Evolutionary conservation across 208 protist species (phyloP), one percentile per base, ranked within the genome.

Genomic region (Angomonas deanei): DNA sequence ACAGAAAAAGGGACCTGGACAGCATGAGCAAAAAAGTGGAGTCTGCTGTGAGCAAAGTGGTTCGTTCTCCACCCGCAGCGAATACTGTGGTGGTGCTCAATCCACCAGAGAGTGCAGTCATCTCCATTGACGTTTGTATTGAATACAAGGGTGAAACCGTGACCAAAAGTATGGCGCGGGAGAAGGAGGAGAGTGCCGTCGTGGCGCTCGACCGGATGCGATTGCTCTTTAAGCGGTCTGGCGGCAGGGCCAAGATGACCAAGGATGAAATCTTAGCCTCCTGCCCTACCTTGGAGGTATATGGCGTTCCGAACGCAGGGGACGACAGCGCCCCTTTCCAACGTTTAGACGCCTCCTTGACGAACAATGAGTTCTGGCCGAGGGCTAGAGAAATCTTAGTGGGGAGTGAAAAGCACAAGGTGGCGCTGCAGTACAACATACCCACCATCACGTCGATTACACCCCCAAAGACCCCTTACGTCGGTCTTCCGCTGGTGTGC

Each of bases 131-230:
- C 39, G 32, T 87, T 19, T 79, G 57, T 42, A 64, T 84, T 33
- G 31, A 53, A 11, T 50, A 59, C 27, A 1, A 10, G 19, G 11
- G 53, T 46, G 28, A 30, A 59, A 59, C 53, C 27, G 34, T 79
- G n/a, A 24, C 30, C 21, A 96, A 96, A 63, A 87, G 77, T 32
- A 87, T 96, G 84, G 75, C 70, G 17, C 80, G 89, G n/a, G 76
- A 82, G n/a, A 73, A 70, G 19, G 64, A 68, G 17, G 84, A 87
- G 59, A 26, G 58, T 6, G 89, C 86, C 0, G 39, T 52, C 0
- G 84, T 84, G 64, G 88, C 84, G 38, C 64, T 96, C 30, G 82
- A 88, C 26, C 89, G 89, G 31, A 82, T 96, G 36, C 81, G 78
- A 8, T 70, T 96, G 62, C 79, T 96, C 27, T 82, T 90, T 33